These are phyloP conservation scores for Stylosanthes scabra DNA, from an alignment of 331 rosid species.

Conservation along the genomic window DNA sequence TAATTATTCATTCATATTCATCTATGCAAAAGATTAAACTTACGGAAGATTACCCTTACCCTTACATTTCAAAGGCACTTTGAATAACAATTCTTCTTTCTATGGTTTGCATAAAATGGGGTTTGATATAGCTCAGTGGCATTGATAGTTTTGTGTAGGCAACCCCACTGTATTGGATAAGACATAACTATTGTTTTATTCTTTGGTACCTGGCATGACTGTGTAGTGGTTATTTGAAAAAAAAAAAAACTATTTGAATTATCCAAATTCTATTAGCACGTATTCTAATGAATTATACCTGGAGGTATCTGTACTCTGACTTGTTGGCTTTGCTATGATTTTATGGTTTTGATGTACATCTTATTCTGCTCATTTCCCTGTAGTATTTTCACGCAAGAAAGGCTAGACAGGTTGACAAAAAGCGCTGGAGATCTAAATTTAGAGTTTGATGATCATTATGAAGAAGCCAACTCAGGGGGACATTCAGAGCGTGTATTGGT, in stretches of 20 bases:
- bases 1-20: background rate
- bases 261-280: background rate
- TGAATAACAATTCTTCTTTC: background rate
- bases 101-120: slow-evolving; percentile 18
- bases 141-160: slow-evolving; percentile 11
- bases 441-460: slow-evolving; percentile 52
- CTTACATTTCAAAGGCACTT: slow-evolving; percentile 5
- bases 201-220: slow-evolving; percentile 26
- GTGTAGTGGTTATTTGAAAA: slow-evolving; percentile 21
- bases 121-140: slow-evolving; percentile 18
- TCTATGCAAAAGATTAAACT: background rate
- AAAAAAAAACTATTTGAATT: background rate
- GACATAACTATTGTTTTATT: slow-evolving; percentile 13
- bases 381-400: slow-evolving; percentile 96
- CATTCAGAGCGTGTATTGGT: slow-evolving; percentile 47
- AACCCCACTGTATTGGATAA: slow-evolving; percentile 7
- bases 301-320: slow-evolving; percentile 22
- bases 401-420: slow-evolving; percentile 88
- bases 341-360: slow-evolving; percentile 29
- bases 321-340: slow-evolving; percentile 12
- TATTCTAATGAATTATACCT: slow-evolving; percentile 9
- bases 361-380: slow-evolving; percentile 50
- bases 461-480: slow-evolving; percentile 55
- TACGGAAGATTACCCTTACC: background rate
- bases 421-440: slow-evolving; percentile 68